These are phyloP conservation scores for Ogataea paraovalis DNA, from an alignment of 805 yeast genomes.

Conservation along the genomic window DNA sequence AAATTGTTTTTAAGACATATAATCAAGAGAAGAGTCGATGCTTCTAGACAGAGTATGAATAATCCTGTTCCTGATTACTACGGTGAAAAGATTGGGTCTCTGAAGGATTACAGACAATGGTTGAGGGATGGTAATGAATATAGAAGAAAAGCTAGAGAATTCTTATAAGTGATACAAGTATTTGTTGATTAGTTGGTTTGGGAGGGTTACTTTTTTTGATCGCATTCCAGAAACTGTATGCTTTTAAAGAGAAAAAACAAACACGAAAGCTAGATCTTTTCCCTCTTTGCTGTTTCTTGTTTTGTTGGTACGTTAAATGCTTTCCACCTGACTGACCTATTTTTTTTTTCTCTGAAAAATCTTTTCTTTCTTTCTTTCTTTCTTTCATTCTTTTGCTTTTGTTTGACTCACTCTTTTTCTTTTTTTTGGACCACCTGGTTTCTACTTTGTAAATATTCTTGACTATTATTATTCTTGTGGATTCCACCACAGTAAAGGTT, in stretches of 20 bases:
- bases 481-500: no score
- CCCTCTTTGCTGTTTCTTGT: no score
- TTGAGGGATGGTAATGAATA: slow-evolving; percentile 91
- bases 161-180: slow-evolving; percentile 43
- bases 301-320: no score
- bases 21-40: slow-evolving; percentile 81
- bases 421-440: neutral
- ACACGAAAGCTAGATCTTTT: no score
- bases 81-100: slow-evolving; percentile 89
- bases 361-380: neutral
- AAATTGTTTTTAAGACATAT: slow-evolving; percentile 70
- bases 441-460: neutral
- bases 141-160: slow-evolving; percentile 75
- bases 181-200: no score
- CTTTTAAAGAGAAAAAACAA: no score
- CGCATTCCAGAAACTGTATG: no score
- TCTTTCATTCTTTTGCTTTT: neutral
- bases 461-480: neutral
- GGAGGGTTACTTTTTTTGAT: no score
- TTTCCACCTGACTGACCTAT: no score
- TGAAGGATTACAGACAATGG: slow-evolving; percentile 91
- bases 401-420: neutral
- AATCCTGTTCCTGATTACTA: slow-evolving; percentile 99
- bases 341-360: neutral
- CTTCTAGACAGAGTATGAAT: slow-evolving; percentile 80